A percentile compares a stretch with the other conserved stretches of the same genome.
phyloP scores from a whole-genome alignment of 129 eudicot genomes.

The Silybum marianum region DNA sequence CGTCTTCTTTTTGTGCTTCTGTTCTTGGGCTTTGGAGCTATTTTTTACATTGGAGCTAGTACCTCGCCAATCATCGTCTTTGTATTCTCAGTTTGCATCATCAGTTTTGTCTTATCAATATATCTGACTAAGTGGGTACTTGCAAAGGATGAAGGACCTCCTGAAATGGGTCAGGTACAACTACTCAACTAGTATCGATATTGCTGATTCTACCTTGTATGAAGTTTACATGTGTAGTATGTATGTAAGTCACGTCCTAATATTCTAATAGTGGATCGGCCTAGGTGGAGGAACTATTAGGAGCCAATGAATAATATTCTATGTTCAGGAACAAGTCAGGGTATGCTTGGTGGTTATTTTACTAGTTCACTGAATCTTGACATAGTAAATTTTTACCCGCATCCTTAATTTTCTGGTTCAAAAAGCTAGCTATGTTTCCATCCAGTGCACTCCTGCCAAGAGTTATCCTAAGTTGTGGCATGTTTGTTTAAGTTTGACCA shows the following conservation, averaged over 20 bases:
- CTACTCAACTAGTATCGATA: not conserved
- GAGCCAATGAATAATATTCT: not conserved
- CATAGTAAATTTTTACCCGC: not conserved
- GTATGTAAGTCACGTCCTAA: conserved; percentile 1
- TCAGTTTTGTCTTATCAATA: conserved; percentile 71
- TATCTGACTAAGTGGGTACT: conserved; percentile 95
- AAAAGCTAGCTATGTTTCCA: not conserved
- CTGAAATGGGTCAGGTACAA: conserved; percentile 88
- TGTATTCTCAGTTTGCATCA: conserved; percentile 82
- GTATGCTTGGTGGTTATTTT: conserved; percentile 4
- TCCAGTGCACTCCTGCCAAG: not conserved
- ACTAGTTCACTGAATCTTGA: not conserved
- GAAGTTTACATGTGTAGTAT: not conserved
- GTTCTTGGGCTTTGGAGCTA: conserved; percentile 68
- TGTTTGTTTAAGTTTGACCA: not conserved
- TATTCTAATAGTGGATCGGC: not conserved
- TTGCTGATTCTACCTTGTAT: conserved; percentile 8
- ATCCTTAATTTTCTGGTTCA: not conserved
- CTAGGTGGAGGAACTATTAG: not conserved
- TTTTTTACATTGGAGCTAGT: conserved; percentile 85
- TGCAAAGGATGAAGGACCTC: conserved; percentile 95
- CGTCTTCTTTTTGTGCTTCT: conserved; percentile 80
- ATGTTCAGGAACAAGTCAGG: not conserved
- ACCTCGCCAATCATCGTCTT: conserved; percentile 88
- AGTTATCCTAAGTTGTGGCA: not conserved